A percentile compares a stretch with the other conserved stretches of the same genome.
Evolutionary conservation across 805 yeast genomes (phyloP).

Genomic region (Yarrowia osloensis): DNA sequence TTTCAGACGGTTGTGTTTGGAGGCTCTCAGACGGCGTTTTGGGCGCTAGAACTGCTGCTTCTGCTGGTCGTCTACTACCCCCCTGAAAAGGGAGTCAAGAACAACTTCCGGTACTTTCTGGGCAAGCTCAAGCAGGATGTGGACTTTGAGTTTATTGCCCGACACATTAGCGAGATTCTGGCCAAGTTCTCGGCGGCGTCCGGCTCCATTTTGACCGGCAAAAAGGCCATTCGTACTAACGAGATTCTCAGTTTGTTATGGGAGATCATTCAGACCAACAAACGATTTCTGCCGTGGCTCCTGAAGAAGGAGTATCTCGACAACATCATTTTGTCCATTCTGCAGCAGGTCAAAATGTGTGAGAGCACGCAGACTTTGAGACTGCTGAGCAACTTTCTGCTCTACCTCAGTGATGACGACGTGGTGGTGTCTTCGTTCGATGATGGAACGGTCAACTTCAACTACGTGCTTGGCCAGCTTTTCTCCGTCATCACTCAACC

Average conservation of each 20-base stretch:
- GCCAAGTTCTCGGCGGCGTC: conserved; percentile 3
- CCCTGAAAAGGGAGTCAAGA: conserved; percentile 3
- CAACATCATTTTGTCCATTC: neutral
- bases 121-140: conserved; percentile 23
- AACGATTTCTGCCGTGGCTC: conserved; percentile 12
- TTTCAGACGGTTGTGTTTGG: conserved; percentile 6
- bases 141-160: conserved; percentile 25
- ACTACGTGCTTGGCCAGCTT: conserved; percentile 7
- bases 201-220: neutral
- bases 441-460: conserved; percentile 13
- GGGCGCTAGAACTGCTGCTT: conserved; percentile 5
- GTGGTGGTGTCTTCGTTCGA: conserved; percentile 19
- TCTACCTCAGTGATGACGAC: conserved; percentile 15
- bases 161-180: conserved; percentile 18
- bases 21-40: conserved; percentile 9
- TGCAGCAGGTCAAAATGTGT: conserved; percentile 7
- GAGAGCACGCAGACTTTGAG: neutral
- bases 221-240: neutral
- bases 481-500: conserved; percentile 14
- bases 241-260: conserved; percentile 11
- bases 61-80: conserved; percentile 22
- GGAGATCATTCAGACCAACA: conserved; percentile 26
- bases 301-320: conserved; percentile 10
- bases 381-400: conserved; percentile 17
- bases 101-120: conserved; percentile 22